These are phyloP conservation scores for Solanum commersonii DNA, from an alignment of 257 asterid species.

Conservation along the genomic window DNA sequence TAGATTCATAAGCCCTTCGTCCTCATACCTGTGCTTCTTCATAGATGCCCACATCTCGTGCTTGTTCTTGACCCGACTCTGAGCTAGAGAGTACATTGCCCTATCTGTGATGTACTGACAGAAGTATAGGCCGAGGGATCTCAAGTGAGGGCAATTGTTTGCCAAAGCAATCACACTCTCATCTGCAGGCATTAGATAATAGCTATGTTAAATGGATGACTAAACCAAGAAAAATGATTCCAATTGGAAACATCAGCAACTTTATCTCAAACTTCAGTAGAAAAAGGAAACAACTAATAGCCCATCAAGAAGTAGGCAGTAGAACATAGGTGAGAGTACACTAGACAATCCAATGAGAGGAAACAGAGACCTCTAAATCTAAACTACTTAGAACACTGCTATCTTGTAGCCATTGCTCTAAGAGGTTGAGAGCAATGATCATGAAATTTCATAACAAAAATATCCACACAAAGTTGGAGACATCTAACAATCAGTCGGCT, in stretches of 20 bases:
- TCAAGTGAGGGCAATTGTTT: slow-evolving; percentile 63
- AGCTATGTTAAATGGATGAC: neutral
- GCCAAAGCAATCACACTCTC: slow-evolving; percentile 88
- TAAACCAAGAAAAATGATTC: neutral
- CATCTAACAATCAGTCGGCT: neutral
- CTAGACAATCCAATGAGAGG: neutral
- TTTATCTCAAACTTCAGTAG: neutral
- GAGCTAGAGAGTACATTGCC: slow-evolving; percentile 92
- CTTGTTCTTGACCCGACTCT: slow-evolving; percentile 52
- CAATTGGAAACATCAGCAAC: neutral
- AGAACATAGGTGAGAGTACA: neutral
- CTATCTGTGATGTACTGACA: slow-evolving; percentile 85
- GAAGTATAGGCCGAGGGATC: slow-evolving; percentile 77
- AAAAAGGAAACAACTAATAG: neutral
- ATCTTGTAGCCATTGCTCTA: neutral
- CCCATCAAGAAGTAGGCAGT: neutral
- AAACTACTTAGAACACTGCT: neutral
- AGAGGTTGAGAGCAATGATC: neutral
- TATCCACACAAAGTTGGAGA: neutral
- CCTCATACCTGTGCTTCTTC: slow-evolving; percentile 56
- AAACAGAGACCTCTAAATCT: neutral
- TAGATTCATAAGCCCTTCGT: slow-evolving; percentile 78
- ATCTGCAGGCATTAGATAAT: slow-evolving; percentile 29
- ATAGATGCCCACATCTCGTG: slow-evolving; percentile 51
- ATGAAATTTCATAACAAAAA: neutral